A percentile compares a stretch with the other conserved stretches of the same genome.
Evolutionary conservation across 306 rosid species (phyloP).

Genomic region (Delonix regia): DNA sequence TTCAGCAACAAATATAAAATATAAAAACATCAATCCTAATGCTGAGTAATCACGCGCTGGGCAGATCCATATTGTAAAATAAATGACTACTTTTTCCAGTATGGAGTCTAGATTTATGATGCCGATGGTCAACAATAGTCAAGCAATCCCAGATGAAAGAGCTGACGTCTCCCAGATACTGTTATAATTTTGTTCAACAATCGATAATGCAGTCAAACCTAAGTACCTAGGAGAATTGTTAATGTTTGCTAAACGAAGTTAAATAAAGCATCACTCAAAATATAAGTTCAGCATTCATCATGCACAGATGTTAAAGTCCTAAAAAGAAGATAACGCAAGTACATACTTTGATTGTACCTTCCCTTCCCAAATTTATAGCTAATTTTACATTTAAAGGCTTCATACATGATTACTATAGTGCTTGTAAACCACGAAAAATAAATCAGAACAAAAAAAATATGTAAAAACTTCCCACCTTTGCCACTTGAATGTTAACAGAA

Average conservation of each 20-base stretch:
- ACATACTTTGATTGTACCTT: not conserved
- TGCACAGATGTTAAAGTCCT: not conserved
- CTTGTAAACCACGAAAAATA: not conserved
- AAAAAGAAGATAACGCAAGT: not conserved
- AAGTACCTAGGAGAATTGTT: not conserved
- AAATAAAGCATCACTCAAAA: not conserved
- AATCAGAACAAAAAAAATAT: not conserved
- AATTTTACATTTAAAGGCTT: not conserved
- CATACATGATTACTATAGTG: not conserved
- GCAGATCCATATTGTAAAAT: not conserved
- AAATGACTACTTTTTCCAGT: not conserved
- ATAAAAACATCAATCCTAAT: too few relatives aligned
- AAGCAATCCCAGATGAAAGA: not conserved
- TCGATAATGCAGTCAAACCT: not conserved
- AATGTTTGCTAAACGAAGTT: not conserved
- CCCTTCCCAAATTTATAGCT: not conserved
- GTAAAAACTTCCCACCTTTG: conserved; percentile 61
- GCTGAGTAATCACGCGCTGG: too few relatives aligned
- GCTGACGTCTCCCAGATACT: not conserved
- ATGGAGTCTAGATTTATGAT: not conserved
- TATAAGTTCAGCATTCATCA: not conserved
- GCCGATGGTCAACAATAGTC: not conserved
- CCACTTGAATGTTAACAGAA: conserved; percentile 75
- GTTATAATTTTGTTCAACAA: not conserved
- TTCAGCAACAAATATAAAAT: too few relatives aligned